Base-by-base conservation (phyloP, 169 alveolate species). In the Plasmodium relictum region DNA sequence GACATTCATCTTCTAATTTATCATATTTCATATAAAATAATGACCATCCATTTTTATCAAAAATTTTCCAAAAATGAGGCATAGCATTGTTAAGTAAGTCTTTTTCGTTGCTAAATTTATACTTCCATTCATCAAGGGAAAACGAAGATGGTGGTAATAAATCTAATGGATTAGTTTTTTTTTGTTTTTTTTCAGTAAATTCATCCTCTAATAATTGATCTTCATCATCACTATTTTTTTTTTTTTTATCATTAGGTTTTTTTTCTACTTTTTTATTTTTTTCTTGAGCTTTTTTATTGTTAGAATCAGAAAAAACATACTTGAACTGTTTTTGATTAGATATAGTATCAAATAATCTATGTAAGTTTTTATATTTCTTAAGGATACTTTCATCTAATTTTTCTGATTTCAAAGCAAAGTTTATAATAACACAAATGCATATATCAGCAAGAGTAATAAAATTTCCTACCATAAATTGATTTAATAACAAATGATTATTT, bases 1-100 rank as follows among this genome's bases (percentile, higher is more conserved):
- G 95, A 50, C 99, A 97, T 92, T 98, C 99, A 48, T 96, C 99
- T 88, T 96, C 98, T 90, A 96, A 96, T 88, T 97, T 98, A 73
- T 97, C 97, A 96, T 98, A 98, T 65, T 96, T 94, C 94, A 98
- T 91, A 92, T 91, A 95, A 95, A 97, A 98, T 89, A 98, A 85
- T 31, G 98, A 94, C 93, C 95, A 98, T 44, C 98, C 99, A 62
- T 94, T 94, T 3, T 93, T 59, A 90, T 98, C 99, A 88, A 91
- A 94, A 68, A 93, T 93, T n/a, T 80, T 72, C 96, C 97, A 95
- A 88, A 97, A 96, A 95, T 97, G 95, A 18, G 97, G 96, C 95
- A 97, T 95, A 48, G 97, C 97, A 37, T 88, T 96, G 61, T 96
- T 97, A 76, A 94, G 93, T 44, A 95, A 80, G 83, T 95, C 97